A percentile compares a stretch with the other conserved stretches of the same genome.
These are phyloP conservation scores for Teratosphaeria epicoccoides DNA, from an alignment of 2,329 filamentous ascomycete genomes.

Conservation along the genomic window DNA sequence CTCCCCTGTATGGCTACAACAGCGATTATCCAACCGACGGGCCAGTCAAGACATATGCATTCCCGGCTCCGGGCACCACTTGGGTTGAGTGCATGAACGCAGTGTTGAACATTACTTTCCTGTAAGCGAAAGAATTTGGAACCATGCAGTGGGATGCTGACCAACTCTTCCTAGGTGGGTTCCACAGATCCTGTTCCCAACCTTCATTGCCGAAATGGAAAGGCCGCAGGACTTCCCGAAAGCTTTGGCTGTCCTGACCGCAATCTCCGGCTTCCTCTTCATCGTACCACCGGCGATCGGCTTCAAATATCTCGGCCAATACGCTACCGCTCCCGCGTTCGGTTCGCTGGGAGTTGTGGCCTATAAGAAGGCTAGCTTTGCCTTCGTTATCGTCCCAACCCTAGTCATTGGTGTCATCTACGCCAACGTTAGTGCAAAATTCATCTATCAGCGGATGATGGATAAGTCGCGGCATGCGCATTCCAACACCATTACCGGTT, in stretches of 20 bases:
- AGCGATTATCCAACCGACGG: conserved; percentile 37
- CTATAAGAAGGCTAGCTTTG: conserved; percentile 41
- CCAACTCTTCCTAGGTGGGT: conserved; percentile 29
- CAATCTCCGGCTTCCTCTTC: conserved; percentile 38
- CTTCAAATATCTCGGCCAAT: conserved; percentile 40
- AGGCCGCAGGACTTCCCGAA: conserved; percentile 42
- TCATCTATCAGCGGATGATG: conserved; percentile 36
- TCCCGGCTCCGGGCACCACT: conserved; percentile 36
- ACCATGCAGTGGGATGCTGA: neutral
- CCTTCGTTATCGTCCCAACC: conserved; percentile 42
- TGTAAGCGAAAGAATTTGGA: neutral
- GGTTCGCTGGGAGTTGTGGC: conserved; percentile 33
- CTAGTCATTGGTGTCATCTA: conserved; percentile 42
- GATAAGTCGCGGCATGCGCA: conserved; percentile 36
- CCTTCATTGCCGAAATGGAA: conserved; percentile 43
- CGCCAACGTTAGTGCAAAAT: conserved; percentile 40
- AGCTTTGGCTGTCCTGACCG: conserved; percentile 36
- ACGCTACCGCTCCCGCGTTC: conserved; percentile 41
- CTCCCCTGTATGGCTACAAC: conserved; percentile 36
- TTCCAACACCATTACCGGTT: conserved; percentile 38
- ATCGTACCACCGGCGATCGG: conserved; percentile 41
- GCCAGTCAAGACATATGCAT: conserved; percentile 37
- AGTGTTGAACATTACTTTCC: conserved; percentile 34
- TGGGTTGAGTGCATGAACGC: conserved; percentile 42
- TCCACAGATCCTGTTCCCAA: conserved; percentile 42